Conservation (phyloP, 345 rosid species). For the Laguncularia racemosa region DNA sequence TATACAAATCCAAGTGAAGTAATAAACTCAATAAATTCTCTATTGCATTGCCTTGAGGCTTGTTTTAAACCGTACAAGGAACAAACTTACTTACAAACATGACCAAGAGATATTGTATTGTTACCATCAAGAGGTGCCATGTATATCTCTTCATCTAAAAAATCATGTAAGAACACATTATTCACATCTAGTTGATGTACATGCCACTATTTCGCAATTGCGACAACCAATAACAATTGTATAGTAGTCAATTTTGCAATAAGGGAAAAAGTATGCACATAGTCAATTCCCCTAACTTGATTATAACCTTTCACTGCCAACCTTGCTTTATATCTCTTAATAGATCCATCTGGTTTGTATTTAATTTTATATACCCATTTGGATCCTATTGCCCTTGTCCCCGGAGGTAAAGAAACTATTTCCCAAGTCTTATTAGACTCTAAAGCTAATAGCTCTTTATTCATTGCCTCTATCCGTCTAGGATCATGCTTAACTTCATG, state of each 20-base stretch:
- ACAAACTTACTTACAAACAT: not conserved
- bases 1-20: not conserved
- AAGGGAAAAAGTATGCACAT: not conserved
- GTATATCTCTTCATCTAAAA: not conserved
- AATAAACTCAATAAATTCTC: not conserved
- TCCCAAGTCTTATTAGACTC: not conserved
- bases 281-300: not conserved
- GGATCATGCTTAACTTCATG: not conserved
- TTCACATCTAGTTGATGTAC: not conserved
- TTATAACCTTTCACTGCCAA: not conserved
- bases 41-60: not conserved
- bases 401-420: not conserved
- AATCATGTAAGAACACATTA: not conserved
- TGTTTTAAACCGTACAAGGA: not conserved
- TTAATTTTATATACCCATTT: not conserved
- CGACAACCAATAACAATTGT: not conserved
- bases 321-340: not conserved
- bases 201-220: not conserved
- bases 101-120: not conserved
- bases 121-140: not conserved
- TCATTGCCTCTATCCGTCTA: not conserved
- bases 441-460: not conserved
- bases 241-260: not conserved
- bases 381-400: not conserved
- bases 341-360: not conserved